Percentiles rank a stretch among this genome's conserved stretches.
Conservation (phyloP, 208 protist species). For the Vickermania spadyakhi region DNA sequence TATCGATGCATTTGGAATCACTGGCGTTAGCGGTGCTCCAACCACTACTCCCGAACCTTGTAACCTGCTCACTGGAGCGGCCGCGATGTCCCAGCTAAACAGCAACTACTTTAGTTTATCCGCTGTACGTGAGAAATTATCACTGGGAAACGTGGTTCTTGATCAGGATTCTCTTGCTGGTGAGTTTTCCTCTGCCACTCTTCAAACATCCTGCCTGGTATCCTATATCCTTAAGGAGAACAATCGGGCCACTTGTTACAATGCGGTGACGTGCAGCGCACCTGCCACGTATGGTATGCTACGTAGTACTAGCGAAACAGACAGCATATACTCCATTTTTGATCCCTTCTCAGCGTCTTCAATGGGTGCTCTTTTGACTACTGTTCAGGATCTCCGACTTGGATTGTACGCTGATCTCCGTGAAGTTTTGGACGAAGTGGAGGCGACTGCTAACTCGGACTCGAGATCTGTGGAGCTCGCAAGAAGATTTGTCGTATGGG, state of each 20-base stretch:
- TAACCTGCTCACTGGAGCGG: background rate
- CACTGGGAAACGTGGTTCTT: background rate
- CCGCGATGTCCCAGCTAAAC: background rate
- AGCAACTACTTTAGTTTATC: background rate
- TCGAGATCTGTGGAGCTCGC: background rate
- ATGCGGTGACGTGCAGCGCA: background rate
- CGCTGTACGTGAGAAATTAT: background rate
- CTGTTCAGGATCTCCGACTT: background rate
- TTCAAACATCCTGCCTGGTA: background rate
- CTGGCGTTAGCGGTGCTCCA: background rate
- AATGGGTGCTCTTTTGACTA: background rate
- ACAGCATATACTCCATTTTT: background rate
- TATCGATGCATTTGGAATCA: background rate
- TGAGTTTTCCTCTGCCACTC: background rate
- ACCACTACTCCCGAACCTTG: background rate
- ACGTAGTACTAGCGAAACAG: background rate
- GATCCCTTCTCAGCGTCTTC: background rate
- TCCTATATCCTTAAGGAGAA: background rate
- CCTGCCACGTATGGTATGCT: background rate
- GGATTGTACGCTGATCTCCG: background rate
- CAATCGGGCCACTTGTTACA: background rate
- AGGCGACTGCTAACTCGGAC: background rate
- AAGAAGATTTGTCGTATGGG: slow-evolving; percentile 2
- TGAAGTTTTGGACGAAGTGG: background rate
- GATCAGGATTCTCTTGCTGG: background rate